phyloP scores from a whole-genome alignment of 1,284 basidiomycete species.

The Ustilago shanxiensis region DNA sequence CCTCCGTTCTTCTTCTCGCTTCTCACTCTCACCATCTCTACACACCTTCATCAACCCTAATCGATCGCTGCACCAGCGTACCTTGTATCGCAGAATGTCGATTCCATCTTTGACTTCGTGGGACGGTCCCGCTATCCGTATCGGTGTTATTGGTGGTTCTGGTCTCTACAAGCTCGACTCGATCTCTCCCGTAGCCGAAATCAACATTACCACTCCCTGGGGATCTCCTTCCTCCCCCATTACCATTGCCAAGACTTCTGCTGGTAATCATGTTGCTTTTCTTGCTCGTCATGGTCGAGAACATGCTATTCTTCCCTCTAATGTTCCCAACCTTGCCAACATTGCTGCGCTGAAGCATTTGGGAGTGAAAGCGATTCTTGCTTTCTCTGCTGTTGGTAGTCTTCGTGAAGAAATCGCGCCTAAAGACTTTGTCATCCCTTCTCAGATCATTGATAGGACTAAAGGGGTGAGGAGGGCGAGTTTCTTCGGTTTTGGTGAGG shows the following conservation, averaged over 20 bases:
- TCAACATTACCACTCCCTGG: slow-evolving; percentile 79
- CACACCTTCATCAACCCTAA: not conserved
- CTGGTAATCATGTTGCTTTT: slow-evolving; percentile 85
- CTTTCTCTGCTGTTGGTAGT: slow-evolving; percentile 96
- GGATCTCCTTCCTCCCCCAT: slow-evolving; percentile 91
- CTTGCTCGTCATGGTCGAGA: slow-evolving; percentile 87
- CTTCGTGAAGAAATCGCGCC: slow-evolving; percentile 86
- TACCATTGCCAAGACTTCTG: slow-evolving; percentile 83
- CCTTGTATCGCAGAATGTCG: slow-evolving; percentile 20
- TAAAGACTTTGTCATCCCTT: slow-evolving; percentile 86
- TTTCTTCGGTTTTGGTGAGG: slow-evolving; percentile 84
- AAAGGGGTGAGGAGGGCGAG: slow-evolving; percentile 87
- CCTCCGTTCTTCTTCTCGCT: not conserved
- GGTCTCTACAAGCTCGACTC: slow-evolving; percentile 68
- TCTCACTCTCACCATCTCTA: not conserved
- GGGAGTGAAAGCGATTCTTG: slow-evolving; percentile 88
- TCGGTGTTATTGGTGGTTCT: slow-evolving; percentile 68
- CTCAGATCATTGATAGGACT: slow-evolving; percentile 95
- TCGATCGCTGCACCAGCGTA: slow-evolving; percentile 2
- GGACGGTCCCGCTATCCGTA: slow-evolving; percentile 51
- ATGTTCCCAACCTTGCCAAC: slow-evolving; percentile 83
- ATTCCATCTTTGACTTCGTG: slow-evolving; percentile 33
- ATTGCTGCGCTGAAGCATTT: slow-evolving; percentile 94
- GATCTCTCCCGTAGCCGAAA: slow-evolving; percentile 60
- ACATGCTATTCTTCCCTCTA: slow-evolving; percentile 74